Base-by-base conservation (phyloP, 192 early-diverging fungal genomes). In the Coemansia sp. region DNA sequence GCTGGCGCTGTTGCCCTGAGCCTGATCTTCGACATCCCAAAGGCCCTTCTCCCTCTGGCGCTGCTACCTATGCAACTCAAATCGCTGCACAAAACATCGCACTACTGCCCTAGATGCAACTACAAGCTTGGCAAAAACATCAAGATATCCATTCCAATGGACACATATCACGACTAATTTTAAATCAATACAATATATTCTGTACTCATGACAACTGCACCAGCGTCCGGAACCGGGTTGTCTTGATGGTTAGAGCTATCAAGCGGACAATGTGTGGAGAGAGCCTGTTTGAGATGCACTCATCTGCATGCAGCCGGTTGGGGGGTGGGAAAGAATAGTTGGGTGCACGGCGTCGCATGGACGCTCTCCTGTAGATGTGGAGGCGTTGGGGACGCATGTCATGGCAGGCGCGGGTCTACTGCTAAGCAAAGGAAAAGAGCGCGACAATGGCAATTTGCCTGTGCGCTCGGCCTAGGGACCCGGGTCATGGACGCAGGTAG, bases 61-160 rank as follows among this genome's bases (percentile, higher is more conserved):
- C 50, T 74, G 65, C 56, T 80, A 44, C 78, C 78, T 4, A 66
- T 80, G 64, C 78, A 80, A 63, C 53, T 80, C 57, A 75, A 62
- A 40, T 65, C 73, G 35, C 62, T 80, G 57, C 63, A 80, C 13
- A 63, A 69, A 4, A 64, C 63, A 39, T 45, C 72, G 13, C 78
- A 80, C 42, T 75, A 72, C 63, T 80, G 78, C 27, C 73, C 78
- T 1, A 56, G 24, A 16, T 81, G 78, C 67, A 75, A 75, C 29
- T 81, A 65, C 70, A 81, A 81, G 41, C 35, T 81, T 24, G 78
- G 78, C 14, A 81, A 75, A 54, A 75, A 81, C 59, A 67, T 81
- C 48, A 70, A 62, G 31, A 64, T 81, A 31, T 44, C 59, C 13
- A 68, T 80, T 11, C 70, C 78, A 5, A 57, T 19, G 19, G 46